A percentile compares a stretch with the other conserved stretches of the same genome.
These are phyloP conservation scores for Xylaria castorea DNA, from an alignment of 495 filamentous ascomycete species.

Conservation along the genomic window DNA sequence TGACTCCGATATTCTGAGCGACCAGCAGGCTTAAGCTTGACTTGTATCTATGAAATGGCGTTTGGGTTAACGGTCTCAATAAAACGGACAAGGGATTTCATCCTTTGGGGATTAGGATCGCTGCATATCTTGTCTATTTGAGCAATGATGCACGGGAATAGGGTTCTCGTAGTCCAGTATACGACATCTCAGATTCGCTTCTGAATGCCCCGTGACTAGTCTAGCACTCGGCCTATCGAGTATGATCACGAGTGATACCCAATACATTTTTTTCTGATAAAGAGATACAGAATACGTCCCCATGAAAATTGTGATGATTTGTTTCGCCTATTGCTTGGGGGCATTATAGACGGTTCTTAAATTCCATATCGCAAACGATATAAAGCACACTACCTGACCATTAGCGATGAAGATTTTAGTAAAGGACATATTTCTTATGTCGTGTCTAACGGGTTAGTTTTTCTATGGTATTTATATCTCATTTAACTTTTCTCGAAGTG, in stretches of 20 bases:
- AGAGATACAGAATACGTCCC: neutral
- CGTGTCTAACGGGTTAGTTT: too few relatives aligned
- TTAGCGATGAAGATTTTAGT: too few relatives aligned
- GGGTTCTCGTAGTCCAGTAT: conserved; percentile 28
- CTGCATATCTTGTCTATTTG: conserved; percentile 17
- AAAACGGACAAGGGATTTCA: conserved; percentile 31
- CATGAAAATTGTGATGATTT: neutral
- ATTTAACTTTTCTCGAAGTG: too few relatives aligned
- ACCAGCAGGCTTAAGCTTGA: conserved; percentile 59
- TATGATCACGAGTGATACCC: conserved; percentile 44
- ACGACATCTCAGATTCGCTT: conserved; percentile 9
- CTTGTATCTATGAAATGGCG: conserved; percentile 44
- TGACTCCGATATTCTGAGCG: conserved; percentile 94
- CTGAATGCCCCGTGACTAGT: conserved; percentile 8
- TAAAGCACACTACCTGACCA: too few relatives aligned
- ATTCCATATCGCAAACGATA: too few relatives aligned
- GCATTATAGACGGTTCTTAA: too few relatives aligned
- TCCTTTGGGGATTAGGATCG: conserved; percentile 21
- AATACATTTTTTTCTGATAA: conserved; percentile 25
- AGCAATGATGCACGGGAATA: conserved; percentile 20
- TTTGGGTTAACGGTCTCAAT: conserved; percentile 46
- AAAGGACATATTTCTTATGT: too few relatives aligned
- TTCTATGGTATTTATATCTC: too few relatives aligned
- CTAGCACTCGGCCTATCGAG: conserved; percentile 26
- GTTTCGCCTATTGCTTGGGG: too few relatives aligned